Base-by-base conservation (phyloP, 768 basidiomycete genomes). In the Ephemerocybe angulata region DNA sequence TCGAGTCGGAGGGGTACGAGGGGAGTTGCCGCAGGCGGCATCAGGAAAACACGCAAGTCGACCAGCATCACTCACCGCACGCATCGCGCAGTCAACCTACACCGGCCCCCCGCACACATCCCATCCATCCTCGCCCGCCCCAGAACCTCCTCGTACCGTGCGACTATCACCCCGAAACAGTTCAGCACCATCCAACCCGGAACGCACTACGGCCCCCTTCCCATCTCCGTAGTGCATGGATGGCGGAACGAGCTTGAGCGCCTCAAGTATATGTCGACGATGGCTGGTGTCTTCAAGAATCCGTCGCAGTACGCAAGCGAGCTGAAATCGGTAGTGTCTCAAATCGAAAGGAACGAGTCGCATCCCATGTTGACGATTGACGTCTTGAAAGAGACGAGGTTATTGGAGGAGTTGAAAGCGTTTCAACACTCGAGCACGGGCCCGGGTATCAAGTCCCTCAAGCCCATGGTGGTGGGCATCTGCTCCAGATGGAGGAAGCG, bases 291-390 rank as follows among this genome's bases (percentile, higher is more conserved):
- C 5, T 29, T 4, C 28, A 41, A 49, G 37, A 47, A 37, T 29
- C 1, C 13, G 7, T 46, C 29, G 7, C 30, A 44, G 28, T 55
- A 55, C 38, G 13, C 3, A 7, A 15, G 35, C 7, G 25, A 24
- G 22, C 50, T 62, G 13, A 12, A 52, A 8, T 17, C 27, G 5
- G 50, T 56, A 4, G 27, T 62, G 19, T 3, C 22, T 1, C 19
- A 12, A 4, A 60, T 60, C 24, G 41, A 58, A n/a, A 15, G 35
- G 15, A 24, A 52, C 24, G 55, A 53, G 31, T 30, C 43, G 15
- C 57, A 61, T 22, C 58, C 54, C 4, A 28, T 50, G n/a, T 54
- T 68, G 22, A 64, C 63, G 4, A 50, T 41, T 27, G 54, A 56
- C 19, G 38, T 60, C 51, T 46, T 69, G 51, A 41, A n/a, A 31